Evolutionary conservation across 768 basidiomycete genomes (phyloP), one percentile per base, ranked within the genome.

Genomic region (Lactifluus rugatus): DNA sequence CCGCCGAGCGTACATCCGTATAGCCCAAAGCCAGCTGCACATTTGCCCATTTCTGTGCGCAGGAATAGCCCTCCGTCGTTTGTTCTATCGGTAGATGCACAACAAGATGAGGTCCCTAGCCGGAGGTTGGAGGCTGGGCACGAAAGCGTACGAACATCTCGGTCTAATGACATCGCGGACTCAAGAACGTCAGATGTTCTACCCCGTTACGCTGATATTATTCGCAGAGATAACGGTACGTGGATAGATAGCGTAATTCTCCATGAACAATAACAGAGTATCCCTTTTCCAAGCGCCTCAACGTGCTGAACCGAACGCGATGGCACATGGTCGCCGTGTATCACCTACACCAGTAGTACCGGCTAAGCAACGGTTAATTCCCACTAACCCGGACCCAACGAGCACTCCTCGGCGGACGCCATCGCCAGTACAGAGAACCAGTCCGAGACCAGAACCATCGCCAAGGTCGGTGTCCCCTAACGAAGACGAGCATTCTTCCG

Each of bases 71-170:
- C 53, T 37, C 7, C 44, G 14, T 47, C 53, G 14, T 52, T 26
- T 31, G 26, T 28, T 11, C 26, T 37, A 13, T 32, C 56, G 19
- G 37, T 17, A 14, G 28, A 41, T 14, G 51, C 28, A 5, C 60
- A 70, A 36, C 67, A 74, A 42, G 78, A 80, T 58, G 78, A 78
- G 58, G 76, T 72, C 0, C 69, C 76, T 46, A 76, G 78, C 39
- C 73, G 75, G 14, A 66, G 60, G 48, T 56, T 74, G 9, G 68
- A 68, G 4, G 72, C 72, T 16, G 73, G 75, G 50, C 76, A 76
- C 52, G 74, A 76, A 53, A 70, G 70, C 14, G 49, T 11, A 21
- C 44, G n/a, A 13, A 32, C 49, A 8, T 4, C 34, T 5, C 42
- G 28, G 34, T 37, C 13, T 9, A 37, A 14, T 13, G 28, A 37